phyloP scores from a whole-genome alignment of 345 rosid genomes.

The Camelina sativa region DNA sequence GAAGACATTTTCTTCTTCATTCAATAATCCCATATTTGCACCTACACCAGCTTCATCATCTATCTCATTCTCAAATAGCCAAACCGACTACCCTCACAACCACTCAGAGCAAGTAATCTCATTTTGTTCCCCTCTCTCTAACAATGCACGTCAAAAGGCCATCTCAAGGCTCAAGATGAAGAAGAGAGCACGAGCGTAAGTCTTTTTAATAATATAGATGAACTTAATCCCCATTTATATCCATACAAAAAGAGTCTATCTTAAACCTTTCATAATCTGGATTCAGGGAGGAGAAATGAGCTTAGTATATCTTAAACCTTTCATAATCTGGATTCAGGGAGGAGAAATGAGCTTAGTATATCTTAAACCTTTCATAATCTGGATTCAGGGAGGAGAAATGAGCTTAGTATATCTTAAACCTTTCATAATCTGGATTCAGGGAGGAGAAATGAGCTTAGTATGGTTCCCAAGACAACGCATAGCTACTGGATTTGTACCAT shows the following conservation, averaged over 20 bases:
- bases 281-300: neutral
- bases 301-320: constrained; percentile 14
- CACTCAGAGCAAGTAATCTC: constrained; percentile 48
- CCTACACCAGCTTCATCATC: constrained; percentile 49
- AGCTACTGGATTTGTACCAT: constrained; percentile 8
- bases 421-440: constrained; percentile 18
- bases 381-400: no score
- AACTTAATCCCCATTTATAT: neutral
- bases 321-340: no score
- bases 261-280: neutral
- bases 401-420: neutral
- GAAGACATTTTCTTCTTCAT: constrained; percentile 41
- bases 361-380: neutral
- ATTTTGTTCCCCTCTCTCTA: constrained; percentile 44
- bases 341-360: no score
- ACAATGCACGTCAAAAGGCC: constrained; percentile 49
- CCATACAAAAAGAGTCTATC: neutral
- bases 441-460: constrained; percentile 41
- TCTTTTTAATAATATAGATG: neutral
- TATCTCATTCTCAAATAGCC: constrained; percentile 49
- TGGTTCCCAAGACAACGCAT: constrained; percentile 4
- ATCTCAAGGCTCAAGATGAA: constrained; percentile 64
- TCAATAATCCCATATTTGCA: constrained; percentile 35
- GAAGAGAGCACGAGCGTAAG: constrained; percentile 68
- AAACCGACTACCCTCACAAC: constrained; percentile 44